Base-by-base conservation (phyloP, 2,329 filamentous ascomycete species). In the Hymenoscyphus repandus region DNA sequence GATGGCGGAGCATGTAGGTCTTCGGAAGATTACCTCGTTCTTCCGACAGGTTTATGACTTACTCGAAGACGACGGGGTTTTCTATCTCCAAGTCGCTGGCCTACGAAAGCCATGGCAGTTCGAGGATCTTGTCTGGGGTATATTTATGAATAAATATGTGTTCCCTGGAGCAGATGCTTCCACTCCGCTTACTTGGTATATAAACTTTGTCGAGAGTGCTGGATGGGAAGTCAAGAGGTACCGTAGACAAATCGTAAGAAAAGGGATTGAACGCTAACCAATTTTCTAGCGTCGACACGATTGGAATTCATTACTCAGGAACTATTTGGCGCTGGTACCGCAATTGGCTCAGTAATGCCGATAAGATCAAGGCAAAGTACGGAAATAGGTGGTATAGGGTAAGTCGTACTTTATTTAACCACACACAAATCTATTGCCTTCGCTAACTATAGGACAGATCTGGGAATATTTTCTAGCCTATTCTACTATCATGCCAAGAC, bases 101-200 rank as follows among this genome's bases (percentile, higher is more conserved):
- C 80, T 99, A 55, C 86, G 93, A 63, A 95, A 95, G 76, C 77
- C 80, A 58, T 97, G 93, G 93, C 93, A 97, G 72, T 97, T 96
- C 67, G 91, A 97, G 77, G 92, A 97, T 74, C 80, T 96, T 46
- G 88, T 92, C 70, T 97, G 93, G 93, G 93, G 93, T 69, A 79
- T 97, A 42, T 97, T 96, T 80, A 95, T 97, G 90, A 97, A 97
- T 85, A 96, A 96, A 77, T 96, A 97, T 72, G 79, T 97, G 70
- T 97, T 97, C 80, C 93, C 91, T 32, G 93, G 93, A 68, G 93
- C 93, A 46, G 93, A 97, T 68, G 93, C 93, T 47, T 95, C 89
- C 39, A 95, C 90, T 52, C 93, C 93, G 46, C 83, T 99, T 44
- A 90, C 89, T 61, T 93, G 85, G 72, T 89, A 93, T 64, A 77